Evolutionary conservation across 768 basidiomycete genomes (phyloP), one percentile per base, ranked within the genome.

Genomic region (Tulasnella calospora): DNA sequence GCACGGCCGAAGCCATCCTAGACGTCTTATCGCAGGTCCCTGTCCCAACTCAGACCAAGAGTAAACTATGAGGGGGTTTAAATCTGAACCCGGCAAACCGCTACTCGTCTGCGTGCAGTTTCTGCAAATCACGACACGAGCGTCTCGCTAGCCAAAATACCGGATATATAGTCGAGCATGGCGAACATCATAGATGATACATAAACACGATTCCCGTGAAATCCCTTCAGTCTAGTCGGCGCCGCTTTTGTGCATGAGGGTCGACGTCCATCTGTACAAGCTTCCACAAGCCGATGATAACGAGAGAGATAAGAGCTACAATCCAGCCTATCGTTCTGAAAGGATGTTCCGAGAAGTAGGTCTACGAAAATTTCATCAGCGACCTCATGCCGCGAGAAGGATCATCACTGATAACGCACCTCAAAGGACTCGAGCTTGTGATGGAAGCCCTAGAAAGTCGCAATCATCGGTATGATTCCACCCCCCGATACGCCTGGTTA

Each of bases 251-350:
- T 10, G 61, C 27, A 35, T 67, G 46, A 4, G 30, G 77, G 30
- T 38, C 40, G 5, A 27, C 40, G 36, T 78, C 77, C 69, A 71
- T 40, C 47, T 73, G 77, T 8, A 78, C 70, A 17, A 73, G 69
- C 35, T 73, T 78, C 69, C 71, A 78, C 30, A 78, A 71, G 41
- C 36, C 69, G 36, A 71, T 51, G 69, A 78, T 71, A 44, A 78
- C 27, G 40, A 78, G 35, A 9, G 77, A 78, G 27, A 78, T 46
- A 9, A 72, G n/a, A 30, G 51, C 67, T 30, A 69, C 69, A 27
- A 78, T 44, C 40, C 71, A 46, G 19, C 67, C 67, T 27, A 78
- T 71, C 30, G 69, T 19, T 30, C 44, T 44, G 33, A 78, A 69
- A 19, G 71, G 71, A 40, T 78, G 77, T 41, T 70, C 71, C 10